Percentiles rank a stretch among this genome's conserved stretches.
These are phyloP conservation scores for Houttuynia cordata DNA, from an alignment of 164 flowering plant genomes.

Conservation along the genomic window DNA sequence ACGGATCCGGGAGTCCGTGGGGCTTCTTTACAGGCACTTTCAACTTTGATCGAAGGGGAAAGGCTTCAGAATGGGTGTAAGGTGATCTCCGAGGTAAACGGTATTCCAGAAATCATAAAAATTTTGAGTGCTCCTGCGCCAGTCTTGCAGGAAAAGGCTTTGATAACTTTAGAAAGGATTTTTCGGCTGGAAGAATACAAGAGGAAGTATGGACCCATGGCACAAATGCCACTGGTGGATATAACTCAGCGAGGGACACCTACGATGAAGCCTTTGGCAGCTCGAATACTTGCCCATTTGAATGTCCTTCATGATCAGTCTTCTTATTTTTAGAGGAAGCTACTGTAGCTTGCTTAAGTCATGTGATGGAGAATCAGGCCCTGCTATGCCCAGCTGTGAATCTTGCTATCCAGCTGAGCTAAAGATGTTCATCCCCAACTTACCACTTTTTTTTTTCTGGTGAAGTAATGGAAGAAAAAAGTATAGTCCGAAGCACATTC, in stretches of 20 bases:
- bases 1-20: conserved; percentile 30
- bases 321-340: conserved; percentile 26
- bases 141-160: conserved; percentile 43
- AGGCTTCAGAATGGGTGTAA: conserved; percentile 44
- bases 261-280: conserved; percentile 41
- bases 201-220: conserved; percentile 35
- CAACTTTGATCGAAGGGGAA: conserved; percentile 45
- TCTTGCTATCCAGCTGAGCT: background rate
- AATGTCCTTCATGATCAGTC: conserved; percentile 57
- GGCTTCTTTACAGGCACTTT: conserved; percentile 44
- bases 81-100: conserved; percentile 41
- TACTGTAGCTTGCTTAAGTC: background rate
- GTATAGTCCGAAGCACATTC: too few relatives aligned
- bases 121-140: conserved; percentile 31
- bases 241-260: conserved; percentile 47
- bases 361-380: background rate
- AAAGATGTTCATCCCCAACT: too few relatives aligned
- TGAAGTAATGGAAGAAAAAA: too few relatives aligned
- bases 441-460: too few relatives aligned
- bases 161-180: conserved; percentile 40
- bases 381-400: background rate
- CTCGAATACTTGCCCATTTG: conserved; percentile 48
- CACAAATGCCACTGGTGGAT: conserved; percentile 49
- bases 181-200: conserved; percentile 42
- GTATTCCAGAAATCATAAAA: conserved; percentile 35